phyloP scores from a whole-genome alignment of 2,329 filamentous ascomycete genomes.

The Pestalotiopsis sp. region DNA sequence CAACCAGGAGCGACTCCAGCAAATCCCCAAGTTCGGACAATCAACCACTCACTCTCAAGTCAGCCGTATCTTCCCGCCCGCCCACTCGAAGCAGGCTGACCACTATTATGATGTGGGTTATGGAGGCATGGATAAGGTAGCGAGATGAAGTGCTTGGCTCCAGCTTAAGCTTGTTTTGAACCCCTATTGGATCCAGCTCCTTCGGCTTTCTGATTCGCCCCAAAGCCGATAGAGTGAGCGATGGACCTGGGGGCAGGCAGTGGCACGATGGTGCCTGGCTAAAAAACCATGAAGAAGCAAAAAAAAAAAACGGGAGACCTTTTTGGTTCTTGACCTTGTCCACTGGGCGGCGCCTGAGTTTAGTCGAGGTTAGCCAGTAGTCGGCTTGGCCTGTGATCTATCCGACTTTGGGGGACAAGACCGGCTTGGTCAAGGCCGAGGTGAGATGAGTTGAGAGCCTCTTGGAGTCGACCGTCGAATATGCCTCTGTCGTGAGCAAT shows the following conservation, averaged over 20 bases:
- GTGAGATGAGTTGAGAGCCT: background rate
- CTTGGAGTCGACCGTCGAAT: background rate
- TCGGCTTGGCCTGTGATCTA: background rate
- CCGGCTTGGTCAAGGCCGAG: background rate
- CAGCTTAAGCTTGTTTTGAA: slow-evolving; percentile 10
- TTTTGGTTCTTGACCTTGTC: background rate
- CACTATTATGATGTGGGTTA: background rate
- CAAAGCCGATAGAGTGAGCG: background rate
- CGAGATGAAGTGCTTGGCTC: slow-evolving; percentile 6
- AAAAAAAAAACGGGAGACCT: background rate
- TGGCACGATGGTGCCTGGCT: background rate
- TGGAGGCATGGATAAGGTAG: background rate
- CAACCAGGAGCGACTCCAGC: background rate
- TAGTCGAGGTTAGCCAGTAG: background rate
- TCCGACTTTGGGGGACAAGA: background rate
- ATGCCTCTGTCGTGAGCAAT: background rate
- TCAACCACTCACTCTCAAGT: background rate
- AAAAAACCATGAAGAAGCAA: background rate
- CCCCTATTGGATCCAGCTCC: slow-evolving; percentile 8
- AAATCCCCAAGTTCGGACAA: background rate
- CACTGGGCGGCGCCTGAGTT: background rate
- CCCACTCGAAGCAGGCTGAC: background rate
- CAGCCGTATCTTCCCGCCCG: too few relatives aligned
- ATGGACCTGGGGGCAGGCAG: background rate
- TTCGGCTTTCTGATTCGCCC: background rate